Conservation (phyloP, 257 asterid genomes). For the Solanum raphanifolium region DNA sequence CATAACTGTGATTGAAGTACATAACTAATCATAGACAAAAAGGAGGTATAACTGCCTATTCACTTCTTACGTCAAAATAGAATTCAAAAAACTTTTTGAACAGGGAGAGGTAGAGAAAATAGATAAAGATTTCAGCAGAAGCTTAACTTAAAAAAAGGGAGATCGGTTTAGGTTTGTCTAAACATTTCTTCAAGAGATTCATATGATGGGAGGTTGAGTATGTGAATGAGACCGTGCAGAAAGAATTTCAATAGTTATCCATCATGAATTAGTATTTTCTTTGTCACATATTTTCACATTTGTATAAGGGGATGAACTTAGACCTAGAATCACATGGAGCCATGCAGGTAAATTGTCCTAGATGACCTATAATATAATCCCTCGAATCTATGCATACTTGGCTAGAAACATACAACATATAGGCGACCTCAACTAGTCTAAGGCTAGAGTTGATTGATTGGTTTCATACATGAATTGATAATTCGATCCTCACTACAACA, state of each 20-base stretch:
- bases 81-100: not conserved
- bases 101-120: not conserved
- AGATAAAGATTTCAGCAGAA: not conserved
- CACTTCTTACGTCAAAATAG: not conserved
- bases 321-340: not conserved
- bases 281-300: not conserved
- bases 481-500: not conserved
- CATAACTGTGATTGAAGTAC: not conserved
- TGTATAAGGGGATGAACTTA: not conserved
- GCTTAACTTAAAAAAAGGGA: not conserved
- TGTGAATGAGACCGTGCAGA: not conserved
- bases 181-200: not conserved
- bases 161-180: not conserved
- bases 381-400: not conserved
- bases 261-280: not conserved
- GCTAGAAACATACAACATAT: not conserved
- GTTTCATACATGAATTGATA: not conserved
- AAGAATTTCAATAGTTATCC: not conserved
- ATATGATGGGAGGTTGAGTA: not conserved
- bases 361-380: not conserved
- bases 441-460: not conserved
- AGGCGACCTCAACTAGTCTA: not conserved
- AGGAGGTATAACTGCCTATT: not conserved
- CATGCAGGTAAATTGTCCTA: not conserved
- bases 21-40: not conserved